Conservation (phyloP, 257 asterid species). For the Solanum chilense region DNA sequence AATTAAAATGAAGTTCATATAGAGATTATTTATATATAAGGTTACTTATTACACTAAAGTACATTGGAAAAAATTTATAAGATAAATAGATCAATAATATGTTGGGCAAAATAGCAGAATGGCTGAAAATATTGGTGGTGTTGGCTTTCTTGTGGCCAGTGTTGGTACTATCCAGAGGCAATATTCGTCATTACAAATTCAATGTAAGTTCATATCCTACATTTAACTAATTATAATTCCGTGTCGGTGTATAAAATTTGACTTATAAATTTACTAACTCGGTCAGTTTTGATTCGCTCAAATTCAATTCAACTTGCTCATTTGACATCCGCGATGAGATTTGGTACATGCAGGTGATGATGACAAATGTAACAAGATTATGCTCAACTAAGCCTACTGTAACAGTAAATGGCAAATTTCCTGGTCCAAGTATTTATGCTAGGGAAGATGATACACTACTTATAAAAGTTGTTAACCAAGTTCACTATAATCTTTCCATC, state of each 20-base stretch:
- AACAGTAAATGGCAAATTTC: slow-evolving; percentile 49
- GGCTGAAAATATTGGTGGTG: slow-evolving; percentile 17
- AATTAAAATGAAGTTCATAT: background rate
- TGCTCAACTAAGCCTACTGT: slow-evolving; percentile 48
- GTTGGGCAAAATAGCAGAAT: slow-evolving; percentile 7
- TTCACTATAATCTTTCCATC: slow-evolving; percentile 38
- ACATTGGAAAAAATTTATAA: background rate
- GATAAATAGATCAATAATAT: background rate
- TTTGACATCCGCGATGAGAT: background rate
- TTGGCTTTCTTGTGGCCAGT: slow-evolving; percentile 17
- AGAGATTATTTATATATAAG: slow-evolving; percentile 1
- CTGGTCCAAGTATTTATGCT: slow-evolving; percentile 52
- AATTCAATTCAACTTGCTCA: background rate
- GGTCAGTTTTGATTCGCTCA: background rate
- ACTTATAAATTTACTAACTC: background rate
- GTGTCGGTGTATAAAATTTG: background rate
- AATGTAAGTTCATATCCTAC: slow-evolving; percentile 19
- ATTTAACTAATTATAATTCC: background rate
- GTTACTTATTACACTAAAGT: background rate
- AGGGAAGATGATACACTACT: slow-evolving; percentile 52
- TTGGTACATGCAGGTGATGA: slow-evolving; percentile 27
- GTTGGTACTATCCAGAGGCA: slow-evolving; percentile 14
- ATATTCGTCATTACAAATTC: slow-evolving; percentile 35
- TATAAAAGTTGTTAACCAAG: slow-evolving; percentile 43
- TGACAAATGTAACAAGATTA: slow-evolving; percentile 19